Conservation (phyloP, 225 moss, liverwort and hornwort genomes). For the Straminergon stramineum region DNA sequence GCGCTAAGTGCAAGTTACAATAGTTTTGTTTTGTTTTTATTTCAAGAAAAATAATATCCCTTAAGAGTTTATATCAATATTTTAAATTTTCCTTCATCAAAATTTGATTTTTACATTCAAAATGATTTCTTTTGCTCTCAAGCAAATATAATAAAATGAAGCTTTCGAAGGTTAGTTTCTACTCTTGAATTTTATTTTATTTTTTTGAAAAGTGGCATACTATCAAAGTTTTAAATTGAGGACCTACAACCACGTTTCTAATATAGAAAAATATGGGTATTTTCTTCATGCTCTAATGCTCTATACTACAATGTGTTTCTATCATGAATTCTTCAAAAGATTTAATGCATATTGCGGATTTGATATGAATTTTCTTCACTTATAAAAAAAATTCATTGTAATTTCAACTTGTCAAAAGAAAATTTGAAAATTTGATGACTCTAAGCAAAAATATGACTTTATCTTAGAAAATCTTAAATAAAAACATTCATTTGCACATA, state of each 20-base stretch:
- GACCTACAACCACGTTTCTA: neutral
- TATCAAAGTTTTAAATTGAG: neutral
- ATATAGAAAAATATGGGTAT: neutral
- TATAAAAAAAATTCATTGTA: neutral
- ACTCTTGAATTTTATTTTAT: neutral
- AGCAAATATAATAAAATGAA: neutral
- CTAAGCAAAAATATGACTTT: neutral
- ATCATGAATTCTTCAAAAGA: neutral
- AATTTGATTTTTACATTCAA: neutral
- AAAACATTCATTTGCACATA: neutral
- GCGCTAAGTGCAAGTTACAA: neutral
- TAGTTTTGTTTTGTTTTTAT: no score
- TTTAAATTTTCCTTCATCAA: neutral
- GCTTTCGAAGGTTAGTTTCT: neutral
- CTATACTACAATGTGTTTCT: no score
- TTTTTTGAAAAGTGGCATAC: rapidly evolving
- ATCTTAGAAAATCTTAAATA: neutral
- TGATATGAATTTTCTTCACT: neutral
- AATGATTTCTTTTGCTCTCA: neutral
- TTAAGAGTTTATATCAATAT: neutral
- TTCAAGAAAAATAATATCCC: neutral
- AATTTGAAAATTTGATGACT: neutral
- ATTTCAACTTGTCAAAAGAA: neutral
- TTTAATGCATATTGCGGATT: no score
- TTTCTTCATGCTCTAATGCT: neutral